These are phyloP conservation scores for Periconia sp. DNA, from an alignment of 2,329 filamentous ascomycete genomes.

Conservation along the genomic window DNA sequence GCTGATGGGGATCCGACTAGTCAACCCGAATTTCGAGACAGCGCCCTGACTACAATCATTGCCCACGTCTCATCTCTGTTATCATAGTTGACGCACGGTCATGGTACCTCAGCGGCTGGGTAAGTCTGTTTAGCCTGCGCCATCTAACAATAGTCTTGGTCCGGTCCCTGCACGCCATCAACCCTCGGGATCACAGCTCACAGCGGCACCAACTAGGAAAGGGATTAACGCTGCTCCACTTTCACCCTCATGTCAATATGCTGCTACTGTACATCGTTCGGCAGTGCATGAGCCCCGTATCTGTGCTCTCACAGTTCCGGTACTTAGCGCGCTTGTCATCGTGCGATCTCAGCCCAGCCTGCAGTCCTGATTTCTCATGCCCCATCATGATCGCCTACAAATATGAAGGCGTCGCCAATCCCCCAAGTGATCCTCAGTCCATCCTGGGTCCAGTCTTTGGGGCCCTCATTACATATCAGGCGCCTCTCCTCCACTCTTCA, in stretches of 20 bases:
- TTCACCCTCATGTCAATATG: constrained; percentile 48
- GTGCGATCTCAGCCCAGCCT: constrained; percentile 41
- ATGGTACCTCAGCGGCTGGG: constrained; percentile 39
- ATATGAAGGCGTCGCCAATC: constrained; percentile 43
- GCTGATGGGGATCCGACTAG: constrained; percentile 47
- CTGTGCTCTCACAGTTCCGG: constrained; percentile 46
- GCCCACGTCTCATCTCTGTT: constrained; percentile 48
- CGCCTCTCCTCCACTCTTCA: constrained; percentile 11
- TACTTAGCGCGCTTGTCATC: constrained; percentile 44
- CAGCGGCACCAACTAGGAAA: constrained; percentile 41
- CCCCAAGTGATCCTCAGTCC: constrained; percentile 24
- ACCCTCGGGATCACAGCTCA: constrained; percentile 40
- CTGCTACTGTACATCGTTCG: constrained; percentile 48
- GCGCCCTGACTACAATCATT: constrained; percentile 31
- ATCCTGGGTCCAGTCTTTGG: constrained; percentile 33
- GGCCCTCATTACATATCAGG: constrained; percentile 23
- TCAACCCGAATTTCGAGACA: constrained; percentile 46
- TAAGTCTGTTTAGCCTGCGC: constrained; percentile 37
- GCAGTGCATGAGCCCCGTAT: constrained; percentile 45
- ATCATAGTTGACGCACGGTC: constrained; percentile 45
- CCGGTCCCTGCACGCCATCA: constrained; percentile 44
- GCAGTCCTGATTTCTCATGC: constrained; percentile 31
- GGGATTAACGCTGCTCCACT: constrained; percentile 43
- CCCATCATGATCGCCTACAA: constrained; percentile 37
- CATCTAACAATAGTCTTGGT: constrained; percentile 47